These are phyloP conservation scores for Pythium brachiatum DNA, from an alignment of 352 stramenopile species.

Conservation along the genomic window DNA sequence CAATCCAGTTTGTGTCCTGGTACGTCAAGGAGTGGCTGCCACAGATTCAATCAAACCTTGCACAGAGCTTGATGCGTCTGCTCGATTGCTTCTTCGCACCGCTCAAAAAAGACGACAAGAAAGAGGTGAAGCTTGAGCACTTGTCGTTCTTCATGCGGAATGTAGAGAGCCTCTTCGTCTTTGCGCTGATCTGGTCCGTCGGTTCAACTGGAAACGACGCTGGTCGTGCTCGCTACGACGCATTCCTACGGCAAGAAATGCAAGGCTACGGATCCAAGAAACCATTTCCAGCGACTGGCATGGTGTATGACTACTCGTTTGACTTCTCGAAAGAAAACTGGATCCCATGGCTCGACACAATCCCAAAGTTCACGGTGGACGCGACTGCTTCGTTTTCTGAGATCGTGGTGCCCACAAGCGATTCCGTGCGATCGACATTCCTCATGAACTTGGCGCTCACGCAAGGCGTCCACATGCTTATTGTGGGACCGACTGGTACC, in stretches of 20 bases:
- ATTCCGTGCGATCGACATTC: slow-evolving; percentile 92
- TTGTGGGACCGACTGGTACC: slow-evolving; percentile 93
- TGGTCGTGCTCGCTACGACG: slow-evolving; percentile 82
- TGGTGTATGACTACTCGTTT: slow-evolving; percentile 93
- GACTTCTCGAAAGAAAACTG: slow-evolving; percentile 75
- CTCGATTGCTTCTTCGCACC: slow-evolving; percentile 90
- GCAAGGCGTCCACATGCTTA: slow-evolving; percentile 87
- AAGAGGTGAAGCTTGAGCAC: slow-evolving; percentile 70
- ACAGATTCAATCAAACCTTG: slow-evolving; percentile 90
- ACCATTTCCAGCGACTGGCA: slow-evolving; percentile 48
- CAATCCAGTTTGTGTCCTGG: slow-evolving; percentile 78
- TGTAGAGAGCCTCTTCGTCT: slow-evolving; percentile 90
- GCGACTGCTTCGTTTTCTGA: slow-evolving; percentile 85
- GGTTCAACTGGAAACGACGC: slow-evolving; percentile 87
- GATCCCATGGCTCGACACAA: slow-evolving; percentile 91
- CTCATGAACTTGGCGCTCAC: slow-evolving; percentile 87
- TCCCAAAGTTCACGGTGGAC: slow-evolving; percentile 74
- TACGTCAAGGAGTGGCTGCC: slow-evolving; percentile 91
- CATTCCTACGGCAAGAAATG: slow-evolving; percentile 86
- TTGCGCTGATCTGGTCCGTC: slow-evolving; percentile 91
- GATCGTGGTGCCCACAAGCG: slow-evolving; percentile 92
- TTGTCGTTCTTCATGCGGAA: slow-evolving; percentile 70
- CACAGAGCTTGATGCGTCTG: slow-evolving; percentile 88
- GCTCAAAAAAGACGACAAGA: slow-evolving; percentile 83
- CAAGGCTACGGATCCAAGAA: slow-evolving; percentile 49